These are phyloP conservation scores for Paracoccidioides brasiliensis DNA, from an alignment of 2,329 filamentous ascomycete species.

Conservation along the genomic window DNA sequence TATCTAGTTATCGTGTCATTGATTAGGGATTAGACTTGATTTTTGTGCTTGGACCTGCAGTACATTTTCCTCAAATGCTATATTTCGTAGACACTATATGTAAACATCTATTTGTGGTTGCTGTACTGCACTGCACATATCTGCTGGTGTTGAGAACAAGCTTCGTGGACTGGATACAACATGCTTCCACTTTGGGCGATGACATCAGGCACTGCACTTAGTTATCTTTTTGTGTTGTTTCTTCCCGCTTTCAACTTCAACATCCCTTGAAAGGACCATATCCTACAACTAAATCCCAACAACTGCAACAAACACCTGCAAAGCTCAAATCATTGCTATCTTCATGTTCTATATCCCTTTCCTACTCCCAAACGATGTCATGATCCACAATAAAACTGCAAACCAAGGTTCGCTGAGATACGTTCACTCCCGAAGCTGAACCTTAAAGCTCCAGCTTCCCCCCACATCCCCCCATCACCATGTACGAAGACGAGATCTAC, in stretches of 20 bases:
- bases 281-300: not conserved
- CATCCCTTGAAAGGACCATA: not conserved
- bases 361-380: not conserved
- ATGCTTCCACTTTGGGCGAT: not conserved
- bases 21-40: not conserved
- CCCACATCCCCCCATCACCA: slow-evolving; percentile 20
- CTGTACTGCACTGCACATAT: too few species aligned
- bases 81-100: too few species aligned
- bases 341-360: not conserved
- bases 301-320: not conserved
- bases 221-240: not conserved
- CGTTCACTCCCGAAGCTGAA: not conserved
- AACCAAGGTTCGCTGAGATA: not conserved
- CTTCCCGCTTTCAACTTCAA: not conserved
- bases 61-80: not conserved
- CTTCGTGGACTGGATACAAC: too few species aligned
- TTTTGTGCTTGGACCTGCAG: not conserved
- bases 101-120: not conserved
- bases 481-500: slow-evolving; percentile 88
- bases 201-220: not conserved
- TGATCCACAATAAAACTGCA: not conserved
- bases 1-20: not conserved
- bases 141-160: not conserved
- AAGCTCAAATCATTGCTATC: not conserved
- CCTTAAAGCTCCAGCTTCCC: not conserved